These are phyloP conservation scores for Naumovozyma castellii DNA, from an alignment of 805 yeast species.

Conservation along the genomic window DNA sequence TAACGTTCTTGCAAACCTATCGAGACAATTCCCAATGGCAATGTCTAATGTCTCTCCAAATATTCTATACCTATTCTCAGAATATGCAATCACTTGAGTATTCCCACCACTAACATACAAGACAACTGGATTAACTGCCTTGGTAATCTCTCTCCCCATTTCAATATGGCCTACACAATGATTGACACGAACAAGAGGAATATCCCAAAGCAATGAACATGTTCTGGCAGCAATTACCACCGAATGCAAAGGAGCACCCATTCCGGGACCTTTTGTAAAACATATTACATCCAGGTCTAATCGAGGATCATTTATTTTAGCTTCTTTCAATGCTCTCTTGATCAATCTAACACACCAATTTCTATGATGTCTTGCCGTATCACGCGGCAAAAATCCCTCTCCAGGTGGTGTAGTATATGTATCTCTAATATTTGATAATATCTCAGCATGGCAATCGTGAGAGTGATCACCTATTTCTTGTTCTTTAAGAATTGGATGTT, in stretches of 20 bases:
- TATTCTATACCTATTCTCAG: slow-evolving; percentile 87
- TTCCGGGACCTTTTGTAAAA: slow-evolving; percentile 97
- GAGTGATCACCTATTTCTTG: slow-evolving; percentile 41
- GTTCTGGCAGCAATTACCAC: slow-evolving; percentile 91
- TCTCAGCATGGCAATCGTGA: slow-evolving; percentile 53
- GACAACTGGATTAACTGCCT: slow-evolving; percentile 96
- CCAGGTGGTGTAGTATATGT: slow-evolving; percentile 97
- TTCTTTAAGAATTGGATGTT: slow-evolving; percentile 40
- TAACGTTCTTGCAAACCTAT: slow-evolving; percentile 87
- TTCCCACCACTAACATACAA: slow-evolving; percentile 97
- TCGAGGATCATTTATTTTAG: slow-evolving; percentile 35
- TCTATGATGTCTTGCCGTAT: slow-evolving; percentile 92
- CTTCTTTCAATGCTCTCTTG: slow-evolving; percentile 53
- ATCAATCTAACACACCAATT: slow-evolving; percentile 85
- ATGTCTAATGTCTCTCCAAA: slow-evolving; percentile 98
- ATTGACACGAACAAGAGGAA: slow-evolving; percentile 89
- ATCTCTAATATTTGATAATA: slow-evolving; percentile 85
- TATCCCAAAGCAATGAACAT: slow-evolving; percentile 62
- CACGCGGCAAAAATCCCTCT: slow-evolving; percentile 93
- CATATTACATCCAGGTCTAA: slow-evolving; percentile 70
- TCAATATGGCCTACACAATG: slow-evolving; percentile 98
- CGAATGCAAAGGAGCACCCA: slow-evolving; percentile 97
- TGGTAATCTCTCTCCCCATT: slow-evolving; percentile 97
- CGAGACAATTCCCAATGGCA: slow-evolving; percentile 95
- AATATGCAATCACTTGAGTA: slow-evolving; percentile 95